Evolutionary conservation across 345 rosid species (phyloP), one percentile per base, ranked within the genome.

Genomic region (Eucalyptus regnans): DNA sequence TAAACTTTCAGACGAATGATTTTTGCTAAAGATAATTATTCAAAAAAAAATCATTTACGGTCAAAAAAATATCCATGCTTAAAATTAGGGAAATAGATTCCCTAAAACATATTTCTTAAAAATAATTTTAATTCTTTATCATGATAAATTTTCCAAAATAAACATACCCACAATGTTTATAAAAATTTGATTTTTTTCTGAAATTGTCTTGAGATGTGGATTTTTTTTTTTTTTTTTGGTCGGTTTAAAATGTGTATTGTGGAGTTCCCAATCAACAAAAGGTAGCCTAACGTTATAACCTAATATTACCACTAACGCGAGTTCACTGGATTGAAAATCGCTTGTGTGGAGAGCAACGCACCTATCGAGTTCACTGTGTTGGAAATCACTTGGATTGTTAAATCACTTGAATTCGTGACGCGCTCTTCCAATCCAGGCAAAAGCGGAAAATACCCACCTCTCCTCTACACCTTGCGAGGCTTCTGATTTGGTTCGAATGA

Each of bases 11-110:
- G n/a, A n/a, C n/a, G n/a, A n/a, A n/a, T n/a, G n/a, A n/a, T n/a
- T n/a, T n/a, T n/a, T n/a, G n/a, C n/a, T n/a, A n/a, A n/a, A n/a
- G n/a, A n/a, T n/a, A n/a, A n/a, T n/a, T n/a, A n/a, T n/a, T n/a
- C n/a, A n/a, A n/a, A n/a, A 3, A 1, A 68, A 68, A 68, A 68
- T 17, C 11, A 68, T 17, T 16, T 68, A 33, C 0, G 0, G 5
- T 56, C 3, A 60, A 27, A 25, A 60, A 60, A 60, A 11, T 5
- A 25, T 11, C 3, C 44, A 33, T 68, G 11, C 41, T 68, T 68
- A 31, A 68, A 68, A 16, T 17, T 16, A 33, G 44, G 43, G 37
- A 68, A 68, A 9, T 33, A 3, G 3, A 68, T 68, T 68, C 12
- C 12, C 4, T 68, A 68, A 3, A 8, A 68, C 41, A 33, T 68